Base-by-base conservation (phyloP, 1,284 basidiomycete genomes). In the Entoloma clypeatum region DNA sequence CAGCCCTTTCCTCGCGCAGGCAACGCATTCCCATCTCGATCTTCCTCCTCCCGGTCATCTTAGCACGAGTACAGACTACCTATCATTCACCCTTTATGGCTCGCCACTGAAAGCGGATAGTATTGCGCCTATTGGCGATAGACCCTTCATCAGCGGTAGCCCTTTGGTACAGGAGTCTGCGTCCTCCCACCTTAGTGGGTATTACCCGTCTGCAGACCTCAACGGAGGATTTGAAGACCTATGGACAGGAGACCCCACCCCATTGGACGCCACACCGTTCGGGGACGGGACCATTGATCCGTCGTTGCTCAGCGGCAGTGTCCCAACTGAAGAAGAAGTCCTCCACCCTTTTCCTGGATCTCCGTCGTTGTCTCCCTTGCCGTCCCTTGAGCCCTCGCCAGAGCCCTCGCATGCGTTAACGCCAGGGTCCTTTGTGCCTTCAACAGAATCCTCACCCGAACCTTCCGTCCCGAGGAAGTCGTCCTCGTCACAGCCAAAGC, bases 261-360 rank as follows among this genome's bases (percentile, higher is more conserved):
- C 24, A 13, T n/a, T 21, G 11, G 26, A 27, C 39, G 22, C 26
- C 23, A 6, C 16, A 7, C 25, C 32, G 11, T 36, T 44, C n/a
- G 42, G 27, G 4, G 35, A 45, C 29, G 45, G 43, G 11, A 51
- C 51, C 4, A 46, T 53, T 17, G 34, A 53, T 17, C 49, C 51
- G 5, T 44, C 43, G 9, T 21, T 51, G 14, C 40, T 53, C 5
- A 43, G 43, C 7, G 41, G 36, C 23, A 16, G 22, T 5, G 23
- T n/a, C 5, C 7, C 23, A 9, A 41, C 31, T 9, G 36, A 42
- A 13, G 36, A 40, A 2, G 31, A 44, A 24, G 13, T 45, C 13
- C 22, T 31, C 18, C 31, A 33, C 16, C 10, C 34, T 4, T 16
- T 45, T 24, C 26, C 29, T 3, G 18, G 19, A 3, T 40, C 41